A percentile compares a stretch with the other conserved stretches of the same genome.
phyloP scores from a whole-genome alignment of 441 rosid genomes.

The Gossypium trilobum region DNA sequence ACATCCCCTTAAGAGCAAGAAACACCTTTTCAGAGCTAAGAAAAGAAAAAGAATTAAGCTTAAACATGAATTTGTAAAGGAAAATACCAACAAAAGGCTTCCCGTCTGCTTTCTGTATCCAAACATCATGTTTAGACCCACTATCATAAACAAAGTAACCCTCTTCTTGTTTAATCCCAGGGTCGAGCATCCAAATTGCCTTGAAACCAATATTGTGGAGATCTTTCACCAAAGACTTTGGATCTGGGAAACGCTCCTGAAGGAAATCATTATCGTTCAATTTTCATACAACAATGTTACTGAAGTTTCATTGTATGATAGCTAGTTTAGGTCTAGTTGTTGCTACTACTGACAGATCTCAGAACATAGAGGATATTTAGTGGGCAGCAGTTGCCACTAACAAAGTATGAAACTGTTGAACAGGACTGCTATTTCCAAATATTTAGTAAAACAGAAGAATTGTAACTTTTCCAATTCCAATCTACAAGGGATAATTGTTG shows the following conservation, averaged over 20 bases:
- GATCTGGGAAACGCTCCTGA: conserved; percentile 66
- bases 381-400: neutral
- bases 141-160: conserved; percentile 64
- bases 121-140: conserved; percentile 53
- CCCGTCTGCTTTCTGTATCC: conserved; percentile 67
- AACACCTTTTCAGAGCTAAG: neutral
- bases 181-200: conserved; percentile 97
- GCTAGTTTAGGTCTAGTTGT: neutral
- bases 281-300: neutral
- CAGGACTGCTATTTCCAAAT: neutral
- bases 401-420: neutral
- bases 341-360: neutral
- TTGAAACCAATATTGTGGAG: conserved; percentile 67
- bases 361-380: neutral
- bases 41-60: neutral
- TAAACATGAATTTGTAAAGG: conserved; percentile 13
- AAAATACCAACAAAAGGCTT: conserved; percentile 52
- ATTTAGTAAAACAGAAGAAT: neutral
- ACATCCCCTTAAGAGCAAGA: conserved; percentile 59
- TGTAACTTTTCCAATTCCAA: neutral
- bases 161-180: conserved; percentile 77
- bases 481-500: neutral
- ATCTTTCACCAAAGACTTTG: conserved; percentile 48
- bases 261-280: conserved; percentile 11
- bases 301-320: neutral